Conservation (phyloP, 495 filamentous ascomycete species). For the Elasticomyces elasticus region DNA sequence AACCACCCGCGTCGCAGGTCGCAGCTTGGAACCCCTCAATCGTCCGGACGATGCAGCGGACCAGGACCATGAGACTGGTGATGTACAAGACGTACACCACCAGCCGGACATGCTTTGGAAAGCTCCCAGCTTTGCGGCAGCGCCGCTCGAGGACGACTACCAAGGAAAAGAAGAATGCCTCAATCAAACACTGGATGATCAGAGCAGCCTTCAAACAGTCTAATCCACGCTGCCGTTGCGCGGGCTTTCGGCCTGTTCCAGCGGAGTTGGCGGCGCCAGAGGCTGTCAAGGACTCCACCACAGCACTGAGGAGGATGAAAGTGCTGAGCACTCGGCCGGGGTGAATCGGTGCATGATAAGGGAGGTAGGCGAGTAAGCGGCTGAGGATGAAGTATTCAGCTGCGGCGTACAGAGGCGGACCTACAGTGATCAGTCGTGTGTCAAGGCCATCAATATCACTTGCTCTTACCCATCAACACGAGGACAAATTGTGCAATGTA, state of each 20-base stretch:
- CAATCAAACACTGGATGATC: conserved; percentile 56
- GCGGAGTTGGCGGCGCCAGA: conserved; percentile 53
- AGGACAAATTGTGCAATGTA: conserved; percentile 14
- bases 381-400: conserved; percentile 69
- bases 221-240: conserved; percentile 44
- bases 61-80: conserved; percentile 25
- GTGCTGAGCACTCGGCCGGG: conserved; percentile 68
- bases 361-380: conserved; percentile 67
- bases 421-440: no score
- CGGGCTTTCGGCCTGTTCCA: conserved; percentile 37
- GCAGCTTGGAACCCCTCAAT: conserved; percentile 26
- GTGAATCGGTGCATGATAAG: conserved; percentile 66
- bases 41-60: conserved; percentile 30
- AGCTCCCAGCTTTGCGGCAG: conserved; percentile 43
- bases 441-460: no score
- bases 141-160: conserved; percentile 50
- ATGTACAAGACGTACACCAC: conserved; percentile 36
- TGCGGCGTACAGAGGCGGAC: conserved; percentile 57
- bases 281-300: conserved; percentile 61
- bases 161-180: conserved; percentile 50
- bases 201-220: conserved; percentile 56
- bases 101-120: conserved; percentile 46
- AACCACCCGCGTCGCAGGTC: background rate
- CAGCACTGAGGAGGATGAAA: conserved; percentile 51
- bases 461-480: conserved; percentile 13